These are phyloP conservation scores for Annulohypoxylon bovei DNA, from an alignment of 495 filamentous ascomycete species.

Conservation along the genomic window DNA sequence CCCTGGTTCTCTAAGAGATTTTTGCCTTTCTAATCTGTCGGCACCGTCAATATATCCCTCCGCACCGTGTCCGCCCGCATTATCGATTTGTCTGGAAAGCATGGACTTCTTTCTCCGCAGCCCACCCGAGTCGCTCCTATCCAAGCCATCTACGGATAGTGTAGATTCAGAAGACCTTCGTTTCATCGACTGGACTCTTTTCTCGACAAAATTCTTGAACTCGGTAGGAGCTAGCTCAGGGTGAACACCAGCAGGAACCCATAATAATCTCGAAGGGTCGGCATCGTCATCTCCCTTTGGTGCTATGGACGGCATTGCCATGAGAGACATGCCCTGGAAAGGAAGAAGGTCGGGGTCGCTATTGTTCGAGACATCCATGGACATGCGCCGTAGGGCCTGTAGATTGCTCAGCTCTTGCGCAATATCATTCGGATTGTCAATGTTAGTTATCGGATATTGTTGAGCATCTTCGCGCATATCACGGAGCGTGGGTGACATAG, in stretches of 20 bases:
- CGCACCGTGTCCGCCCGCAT: slow-evolving; percentile 66
- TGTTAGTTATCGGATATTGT: slow-evolving; percentile 86
- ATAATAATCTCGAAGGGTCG: slow-evolving; percentile 88
- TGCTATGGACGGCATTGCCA: slow-evolving; percentile 75
- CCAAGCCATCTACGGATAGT: slow-evolving; percentile 69
- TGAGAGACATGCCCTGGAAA: slow-evolving; percentile 69
- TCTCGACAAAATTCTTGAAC: slow-evolving; percentile 96
- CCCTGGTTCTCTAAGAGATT: slow-evolving; percentile 63
- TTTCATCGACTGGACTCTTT: slow-evolving; percentile 87
- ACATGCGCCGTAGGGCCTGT: slow-evolving; percentile 94
- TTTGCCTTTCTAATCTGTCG: slow-evolving; percentile 80
- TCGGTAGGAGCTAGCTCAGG: slow-evolving; percentile 95
- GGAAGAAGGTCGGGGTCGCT: slow-evolving; percentile 92
- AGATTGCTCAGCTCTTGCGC: slow-evolving; percentile 95
- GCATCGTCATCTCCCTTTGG: slow-evolving; percentile 83
- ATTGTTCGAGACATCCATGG: slow-evolving; percentile 94
- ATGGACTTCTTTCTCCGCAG: slow-evolving; percentile 92
- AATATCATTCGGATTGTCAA: slow-evolving; percentile 91
- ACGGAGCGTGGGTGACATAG: slow-evolving; percentile 63
- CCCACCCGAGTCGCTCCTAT: slow-evolving; percentile 69
- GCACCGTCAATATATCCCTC: slow-evolving; percentile 86
- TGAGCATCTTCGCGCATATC: slow-evolving; percentile 70
- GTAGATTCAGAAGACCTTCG: slow-evolving; percentile 78
- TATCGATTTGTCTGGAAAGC: slow-evolving; percentile 91
- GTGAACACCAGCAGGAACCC: slow-evolving; percentile 94